Evolutionary conservation across 331 rosid species (phyloP).

Genomic region (Erythrophleum ivorense): DNA sequence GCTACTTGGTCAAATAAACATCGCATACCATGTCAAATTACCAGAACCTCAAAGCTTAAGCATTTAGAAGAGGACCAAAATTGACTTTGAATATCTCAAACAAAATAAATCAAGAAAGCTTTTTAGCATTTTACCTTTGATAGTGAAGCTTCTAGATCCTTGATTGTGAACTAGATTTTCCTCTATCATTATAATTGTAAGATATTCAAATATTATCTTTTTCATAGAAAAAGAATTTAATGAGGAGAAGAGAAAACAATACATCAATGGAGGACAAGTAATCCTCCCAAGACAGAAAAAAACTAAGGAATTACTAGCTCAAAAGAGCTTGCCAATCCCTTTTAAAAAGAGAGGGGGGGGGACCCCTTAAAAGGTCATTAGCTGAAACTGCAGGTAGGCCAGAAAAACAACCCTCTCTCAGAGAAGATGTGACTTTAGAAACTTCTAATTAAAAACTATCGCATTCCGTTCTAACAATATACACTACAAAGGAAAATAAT

Average conservation of each 20-base stretch:
- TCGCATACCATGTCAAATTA: background rate
- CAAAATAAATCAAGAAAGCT: background rate
- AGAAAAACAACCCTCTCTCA: too few species aligned
- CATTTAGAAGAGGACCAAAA: background rate
- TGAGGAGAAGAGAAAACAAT: background rate
- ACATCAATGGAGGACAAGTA: background rate
- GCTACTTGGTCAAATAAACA: background rate
- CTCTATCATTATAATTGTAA: background rate
- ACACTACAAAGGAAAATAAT: background rate
- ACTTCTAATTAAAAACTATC: background rate
- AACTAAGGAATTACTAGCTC: background rate
- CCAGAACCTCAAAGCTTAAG: background rate
- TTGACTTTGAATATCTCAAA: background rate
- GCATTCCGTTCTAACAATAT: background rate
- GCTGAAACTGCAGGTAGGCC: too few species aligned
- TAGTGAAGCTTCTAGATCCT: background rate
- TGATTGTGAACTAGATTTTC: background rate
- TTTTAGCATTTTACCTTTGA: background rate
- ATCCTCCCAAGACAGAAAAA: background rate
- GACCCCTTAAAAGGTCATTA: too few species aligned
- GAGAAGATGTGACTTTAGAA: too few species aligned
- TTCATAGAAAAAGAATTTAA: background rate
- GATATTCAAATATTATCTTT: background rate
- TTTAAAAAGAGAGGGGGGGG: background rate
- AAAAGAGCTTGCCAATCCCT: background rate